phyloP scores from a whole-genome alignment of 768 basidiomycete species.

The Fomitopsis serialis region DNA sequence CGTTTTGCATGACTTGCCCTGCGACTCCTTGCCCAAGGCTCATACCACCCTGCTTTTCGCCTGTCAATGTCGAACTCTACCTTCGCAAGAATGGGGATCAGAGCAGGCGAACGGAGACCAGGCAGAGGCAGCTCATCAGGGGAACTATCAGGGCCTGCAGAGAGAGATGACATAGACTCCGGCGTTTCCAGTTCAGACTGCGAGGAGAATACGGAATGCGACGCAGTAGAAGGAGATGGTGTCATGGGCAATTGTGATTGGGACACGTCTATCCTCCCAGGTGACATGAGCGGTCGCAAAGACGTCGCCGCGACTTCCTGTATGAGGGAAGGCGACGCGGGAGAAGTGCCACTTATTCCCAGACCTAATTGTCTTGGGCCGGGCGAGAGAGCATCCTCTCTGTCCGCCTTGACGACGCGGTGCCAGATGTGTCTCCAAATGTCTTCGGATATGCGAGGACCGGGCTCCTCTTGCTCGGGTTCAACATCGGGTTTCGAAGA shows the following conservation, averaged over 20 bases:
- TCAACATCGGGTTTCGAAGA: slow-evolving; percentile 25
- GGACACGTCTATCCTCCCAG: slow-evolving; percentile 29
- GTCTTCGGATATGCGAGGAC: slow-evolving; percentile 81
- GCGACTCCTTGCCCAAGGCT: slow-evolving; percentile 73
- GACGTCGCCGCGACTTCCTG: slow-evolving; percentile 26
- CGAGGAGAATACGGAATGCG: slow-evolving; percentile 31
- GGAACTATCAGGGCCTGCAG: slow-evolving; percentile 25
- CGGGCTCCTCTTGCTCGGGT: slow-evolving; percentile 43
- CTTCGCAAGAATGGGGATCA: slow-evolving; percentile 86
- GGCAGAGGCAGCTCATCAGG: slow-evolving; percentile 57
- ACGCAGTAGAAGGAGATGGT: slow-evolving; percentile 35
- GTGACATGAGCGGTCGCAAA: slow-evolving; percentile 45
- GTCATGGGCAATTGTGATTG: slow-evolving; percentile 39
- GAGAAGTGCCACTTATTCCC: slow-evolving; percentile 31
- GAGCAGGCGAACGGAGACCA: slow-evolving; percentile 54
- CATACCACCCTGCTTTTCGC: slow-evolving; percentile 77
- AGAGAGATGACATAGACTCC: slow-evolving; percentile 36
- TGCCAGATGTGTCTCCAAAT: slow-evolving; percentile 88
- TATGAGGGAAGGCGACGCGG: slow-evolving; percentile 20
- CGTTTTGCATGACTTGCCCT: slow-evolving; percentile 57
- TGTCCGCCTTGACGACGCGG: slow-evolving; percentile 60
- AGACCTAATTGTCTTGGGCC: slow-evolving; percentile 34
- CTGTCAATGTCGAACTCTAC: slow-evolving; percentile 93
- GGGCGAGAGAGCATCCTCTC: slow-evolving; percentile 33
- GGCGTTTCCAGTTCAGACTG: slow-evolving; percentile 46